These are phyloP conservation scores for slime mould (Dictyostelium discoideum) DNA, from an alignment of 78 protist species.

Conservation along the genomic window DNA sequence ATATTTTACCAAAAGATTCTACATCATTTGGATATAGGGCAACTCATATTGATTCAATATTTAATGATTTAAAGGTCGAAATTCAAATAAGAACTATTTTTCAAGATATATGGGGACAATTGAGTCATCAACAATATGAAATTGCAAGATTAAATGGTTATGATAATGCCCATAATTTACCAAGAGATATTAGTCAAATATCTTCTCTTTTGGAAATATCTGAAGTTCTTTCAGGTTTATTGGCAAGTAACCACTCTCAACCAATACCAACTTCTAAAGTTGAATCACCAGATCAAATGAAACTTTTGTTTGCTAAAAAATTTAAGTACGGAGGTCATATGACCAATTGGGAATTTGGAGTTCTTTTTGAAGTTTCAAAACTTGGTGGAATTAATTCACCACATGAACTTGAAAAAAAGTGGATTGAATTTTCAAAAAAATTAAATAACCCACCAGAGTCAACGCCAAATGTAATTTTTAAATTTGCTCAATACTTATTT, in stretches of 20 bases:
- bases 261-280: not conserved
- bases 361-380: not conserved
- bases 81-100: not conserved
- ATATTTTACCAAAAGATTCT: not conserved
- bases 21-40: conserved; percentile 8
- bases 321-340: not conserved
- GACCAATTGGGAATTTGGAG: not conserved
- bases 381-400: not conserved
- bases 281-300: not conserved
- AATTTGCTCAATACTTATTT: not conserved
- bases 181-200: not conserved
- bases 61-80: not conserved
- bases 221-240: not conserved
- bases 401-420: not conserved
- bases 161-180: not conserved
- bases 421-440: not conserved
- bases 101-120: not conserved
- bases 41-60: not conserved
- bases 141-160: not conserved
- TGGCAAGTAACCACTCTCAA: not conserved
- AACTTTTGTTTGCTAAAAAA: not conserved
- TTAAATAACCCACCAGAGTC: not conserved
- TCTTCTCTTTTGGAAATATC: not conserved
- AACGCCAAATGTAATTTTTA: not conserved
- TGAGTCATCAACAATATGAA: conserved; percentile 12